Conservation (phyloP, 768 basidiomycete genomes). For the Russula brevipes region DNA sequence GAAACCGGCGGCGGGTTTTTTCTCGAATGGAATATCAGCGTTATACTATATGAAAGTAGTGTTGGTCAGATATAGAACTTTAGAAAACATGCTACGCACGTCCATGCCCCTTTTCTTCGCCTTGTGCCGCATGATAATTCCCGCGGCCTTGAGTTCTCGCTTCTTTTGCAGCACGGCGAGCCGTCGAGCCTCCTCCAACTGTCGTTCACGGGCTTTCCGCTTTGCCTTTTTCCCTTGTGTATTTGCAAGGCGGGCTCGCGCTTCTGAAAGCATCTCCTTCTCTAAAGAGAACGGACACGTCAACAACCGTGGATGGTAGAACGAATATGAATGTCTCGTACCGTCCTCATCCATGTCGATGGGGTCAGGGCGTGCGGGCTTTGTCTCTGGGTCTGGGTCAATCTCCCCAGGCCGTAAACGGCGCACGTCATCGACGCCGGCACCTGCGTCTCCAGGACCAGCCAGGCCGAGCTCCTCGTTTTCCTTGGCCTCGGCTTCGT, state of each 20-base stretch:
- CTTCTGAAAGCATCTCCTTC: slow-evolving; percentile 99
- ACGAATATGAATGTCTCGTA: slow-evolving; percentile 32
- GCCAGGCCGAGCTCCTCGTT: slow-evolving; percentile 89
- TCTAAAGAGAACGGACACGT: slow-evolving; percentile 43
- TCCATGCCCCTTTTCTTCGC: slow-evolving; percentile 98
- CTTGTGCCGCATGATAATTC: slow-evolving; percentile 95
- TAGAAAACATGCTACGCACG: slow-evolving; percentile 43
- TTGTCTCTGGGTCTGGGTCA: slow-evolving; percentile 97
- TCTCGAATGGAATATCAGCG: slow-evolving; percentile 97
- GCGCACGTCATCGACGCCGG: slow-evolving; percentile 89
- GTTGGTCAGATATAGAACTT: slow-evolving; percentile 6
- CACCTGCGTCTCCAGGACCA: slow-evolving; percentile 76
- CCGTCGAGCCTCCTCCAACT: slow-evolving; percentile 91
- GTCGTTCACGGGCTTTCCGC: slow-evolving; percentile 94
- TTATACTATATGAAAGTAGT: slow-evolving; percentile 63
- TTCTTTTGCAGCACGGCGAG: slow-evolving; percentile 96
- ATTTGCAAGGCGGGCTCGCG: slow-evolving; percentile 94
- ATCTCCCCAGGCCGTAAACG: slow-evolving; percentile 92
- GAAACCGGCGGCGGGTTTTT: slow-evolving; percentile 91
- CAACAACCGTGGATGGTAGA: background rate
- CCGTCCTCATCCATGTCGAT: slow-evolving; percentile 99
- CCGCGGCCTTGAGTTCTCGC: slow-evolving; percentile 94
- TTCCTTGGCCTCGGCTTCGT: slow-evolving; percentile 96
- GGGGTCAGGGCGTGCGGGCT: slow-evolving; percentile 96
- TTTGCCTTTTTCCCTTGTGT: slow-evolving; percentile 99